A percentile compares a stretch with the other conserved stretches of the same genome.
phyloP scores from a whole-genome alignment of 371 early-diverging fungal genomes.

The Mucor plumbeus region DNA sequence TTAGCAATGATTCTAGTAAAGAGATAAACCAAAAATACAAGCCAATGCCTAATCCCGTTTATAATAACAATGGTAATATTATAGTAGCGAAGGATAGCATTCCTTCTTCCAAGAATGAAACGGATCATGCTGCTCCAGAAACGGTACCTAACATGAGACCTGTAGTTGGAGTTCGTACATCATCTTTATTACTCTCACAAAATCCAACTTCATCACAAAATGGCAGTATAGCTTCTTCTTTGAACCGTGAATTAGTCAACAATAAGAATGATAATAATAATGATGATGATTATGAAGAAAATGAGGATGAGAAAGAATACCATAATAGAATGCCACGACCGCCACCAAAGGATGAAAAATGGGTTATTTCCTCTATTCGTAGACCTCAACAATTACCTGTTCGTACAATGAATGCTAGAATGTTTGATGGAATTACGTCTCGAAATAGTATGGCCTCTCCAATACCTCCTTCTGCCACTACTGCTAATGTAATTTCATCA shows the following conservation, averaged over 20 bases:
- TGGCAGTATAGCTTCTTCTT: not conserved
- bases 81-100: no score
- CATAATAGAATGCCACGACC: constrained; percentile 26
- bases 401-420: constrained; percentile 35
- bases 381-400: constrained; percentile 54
- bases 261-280: not conserved
- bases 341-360: constrained; percentile 53
- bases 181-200: not conserved
- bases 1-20: not conserved
- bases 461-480: constrained; percentile 2
- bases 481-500: not conserved
- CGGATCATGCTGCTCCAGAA: not conserved
- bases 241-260: not conserved
- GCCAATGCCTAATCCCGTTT: constrained; percentile 27
- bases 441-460: constrained; percentile 12
- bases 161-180: constrained; percentile 1
- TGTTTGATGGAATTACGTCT: constrained; percentile 26
- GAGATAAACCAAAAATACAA: constrained; percentile 11
- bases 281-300: constrained; percentile 18
- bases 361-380: constrained; percentile 56
- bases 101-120: not conserved
- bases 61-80: not conserved
- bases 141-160: constrained; percentile 5
- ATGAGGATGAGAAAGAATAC: constrained; percentile 22
- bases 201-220: not conserved